These are phyloP conservation scores for Daldinia concentrica DNA, from an alignment of 495 filamentous ascomycete species.

Conservation along the genomic window DNA sequence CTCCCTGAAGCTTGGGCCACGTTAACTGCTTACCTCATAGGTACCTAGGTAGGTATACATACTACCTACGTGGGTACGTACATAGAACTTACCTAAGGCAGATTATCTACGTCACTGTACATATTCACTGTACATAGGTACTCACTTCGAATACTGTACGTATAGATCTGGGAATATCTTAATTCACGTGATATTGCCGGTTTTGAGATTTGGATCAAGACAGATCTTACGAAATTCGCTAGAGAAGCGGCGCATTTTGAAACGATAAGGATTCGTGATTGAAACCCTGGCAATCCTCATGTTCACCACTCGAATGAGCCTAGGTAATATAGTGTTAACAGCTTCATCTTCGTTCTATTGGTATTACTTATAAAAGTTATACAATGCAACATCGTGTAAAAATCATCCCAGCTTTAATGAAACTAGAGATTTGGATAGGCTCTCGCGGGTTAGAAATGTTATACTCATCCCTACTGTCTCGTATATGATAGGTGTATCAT, in stretches of 20 bases:
- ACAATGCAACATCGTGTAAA: not conserved
- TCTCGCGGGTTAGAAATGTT: not conserved
- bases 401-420: not conserved
- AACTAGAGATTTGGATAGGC: not conserved
- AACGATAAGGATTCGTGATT: not conserved
- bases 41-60: too few relatives aligned
- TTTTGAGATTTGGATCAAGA: not conserved
- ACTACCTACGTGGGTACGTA: too few relatives aligned
- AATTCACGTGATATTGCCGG: not conserved
- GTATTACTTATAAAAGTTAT: not conserved
- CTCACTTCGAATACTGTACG: not conserved
- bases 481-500: slow-evolving; percentile 2
- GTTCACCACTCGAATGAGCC: not conserved
- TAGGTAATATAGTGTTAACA: not conserved
- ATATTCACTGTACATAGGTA: not conserved
- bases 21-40: not conserved
- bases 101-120: not conserved
- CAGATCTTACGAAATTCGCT: not conserved
- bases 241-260: not conserved
- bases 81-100: not conserved
- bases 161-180: not conserved
- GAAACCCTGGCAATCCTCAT: not conserved
- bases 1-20: slow-evolving; percentile 21
- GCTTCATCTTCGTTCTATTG: not conserved
- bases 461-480: not conserved